Percentiles rank a stretch among this genome's conserved stretches.
phyloP scores from a whole-genome alignment of 768 basidiomycete genomes.

The Russula emetica region DNA sequence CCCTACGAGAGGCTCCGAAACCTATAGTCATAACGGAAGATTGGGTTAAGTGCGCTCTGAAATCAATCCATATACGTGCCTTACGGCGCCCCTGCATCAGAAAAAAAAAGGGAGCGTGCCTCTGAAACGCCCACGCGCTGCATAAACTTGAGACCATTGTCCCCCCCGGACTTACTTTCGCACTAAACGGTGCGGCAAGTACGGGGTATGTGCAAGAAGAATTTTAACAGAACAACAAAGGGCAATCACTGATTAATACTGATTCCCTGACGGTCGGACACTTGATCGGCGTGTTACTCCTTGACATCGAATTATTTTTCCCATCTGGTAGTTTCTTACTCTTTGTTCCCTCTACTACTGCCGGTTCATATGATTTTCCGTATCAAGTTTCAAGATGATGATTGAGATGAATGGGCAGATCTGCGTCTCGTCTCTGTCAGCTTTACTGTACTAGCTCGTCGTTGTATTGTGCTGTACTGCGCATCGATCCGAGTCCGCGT shows the following conservation, averaged over 20 bases:
- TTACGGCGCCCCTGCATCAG: neutral
- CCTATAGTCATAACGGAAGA: neutral
- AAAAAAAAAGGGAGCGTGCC: constrained; percentile 1
- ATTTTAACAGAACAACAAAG: neutral
- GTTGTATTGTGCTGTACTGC: neutral
- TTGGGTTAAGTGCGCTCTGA: neutral
- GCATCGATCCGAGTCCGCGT: too few species aligned
- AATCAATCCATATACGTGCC: neutral
- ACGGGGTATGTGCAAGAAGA: neutral
- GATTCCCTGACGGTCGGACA: neutral
- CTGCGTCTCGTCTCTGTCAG: neutral
- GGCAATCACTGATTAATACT: too few species aligned
- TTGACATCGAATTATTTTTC: neutral
- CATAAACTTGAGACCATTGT: neutral
- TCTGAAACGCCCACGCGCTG: neutral
- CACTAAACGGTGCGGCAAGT: neutral
- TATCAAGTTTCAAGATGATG: neutral
- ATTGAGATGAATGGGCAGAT: neutral
- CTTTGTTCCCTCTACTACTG: neutral
- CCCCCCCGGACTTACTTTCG: neutral
- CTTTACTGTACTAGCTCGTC: too few species aligned
- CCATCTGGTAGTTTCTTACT: neutral
- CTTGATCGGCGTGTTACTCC: neutral
- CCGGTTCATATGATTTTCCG: neutral
- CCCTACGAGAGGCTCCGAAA: neutral